Evolutionary conservation across 345 rosid genomes (phyloP).

Genomic region (Pelargonium nanum): DNA sequence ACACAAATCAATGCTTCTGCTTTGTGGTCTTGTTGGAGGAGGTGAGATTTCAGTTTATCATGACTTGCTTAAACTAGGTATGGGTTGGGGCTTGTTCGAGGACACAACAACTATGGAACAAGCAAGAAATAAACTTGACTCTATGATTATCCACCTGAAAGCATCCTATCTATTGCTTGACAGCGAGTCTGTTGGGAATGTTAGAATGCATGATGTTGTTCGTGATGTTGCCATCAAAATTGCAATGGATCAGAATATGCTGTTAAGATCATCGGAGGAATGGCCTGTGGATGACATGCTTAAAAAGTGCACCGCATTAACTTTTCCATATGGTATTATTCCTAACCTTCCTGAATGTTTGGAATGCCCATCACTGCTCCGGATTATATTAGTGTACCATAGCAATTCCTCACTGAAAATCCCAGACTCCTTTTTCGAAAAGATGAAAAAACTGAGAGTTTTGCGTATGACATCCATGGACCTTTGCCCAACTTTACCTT

Average conservation of each 20-base stretch:
- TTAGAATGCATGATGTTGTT: constrained; percentile 9
- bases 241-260: no score
- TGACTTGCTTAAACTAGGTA: no score
- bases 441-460: background rate
- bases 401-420: no score
- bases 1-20: no score
- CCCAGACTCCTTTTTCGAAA: no score
- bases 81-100: background rate
- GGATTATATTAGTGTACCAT: no score
- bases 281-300: background rate
- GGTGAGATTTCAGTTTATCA: no score
- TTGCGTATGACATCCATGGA: no score
- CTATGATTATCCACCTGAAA: constrained; percentile 10
- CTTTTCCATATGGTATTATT: background rate
- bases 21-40: no score
- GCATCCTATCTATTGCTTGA: constrained; percentile 6
- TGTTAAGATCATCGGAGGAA: background rate
- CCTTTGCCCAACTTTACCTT: background rate
- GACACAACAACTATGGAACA: constrained; percentile 2
- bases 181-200: background rate
- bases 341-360: constrained; percentile 3
- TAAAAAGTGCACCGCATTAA: background rate
- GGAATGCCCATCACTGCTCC: constrained; percentile 1
- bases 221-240: background rate
- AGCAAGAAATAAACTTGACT: constrained; percentile 2